Conservation (phyloP, 768 basidiomycete species). For the Agaricus sinodeliciosus region DNA sequence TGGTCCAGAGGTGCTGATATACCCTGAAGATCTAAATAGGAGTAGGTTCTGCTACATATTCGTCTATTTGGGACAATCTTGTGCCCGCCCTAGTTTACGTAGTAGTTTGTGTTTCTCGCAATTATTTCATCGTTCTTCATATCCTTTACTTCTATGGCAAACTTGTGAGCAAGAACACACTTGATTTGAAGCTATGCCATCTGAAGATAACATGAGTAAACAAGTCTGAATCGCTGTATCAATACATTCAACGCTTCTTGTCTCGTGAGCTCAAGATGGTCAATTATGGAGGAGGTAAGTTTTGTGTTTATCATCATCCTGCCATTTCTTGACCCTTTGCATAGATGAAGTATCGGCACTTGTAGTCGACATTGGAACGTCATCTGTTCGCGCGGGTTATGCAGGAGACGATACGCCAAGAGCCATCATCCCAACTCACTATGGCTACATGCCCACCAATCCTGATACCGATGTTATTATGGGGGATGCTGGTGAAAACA, state of each 20-base stretch:
- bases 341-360: conserved; percentile 95
- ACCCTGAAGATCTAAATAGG: conserved; percentile 30
- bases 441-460: conserved; percentile 59
- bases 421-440: conserved; percentile 83
- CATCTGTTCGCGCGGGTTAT: conserved; percentile 89
- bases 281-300: conserved; percentile 80
- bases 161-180: conserved; percentile 4
- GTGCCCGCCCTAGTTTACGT: conserved; percentile 9
- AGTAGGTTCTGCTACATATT: conserved; percentile 6
- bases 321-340: conserved; percentile 1
- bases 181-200: conserved; percentile 18
- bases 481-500: conserved; percentile 37
- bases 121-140: neutral
- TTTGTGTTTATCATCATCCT: conserved; percentile 1
- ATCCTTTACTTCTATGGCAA: neutral
- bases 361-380: conserved; percentile 90
- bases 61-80: conserved; percentile 4
- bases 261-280: conserved; percentile 46
- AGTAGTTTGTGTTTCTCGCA: conserved; percentile 8
- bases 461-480: conserved; percentile 48
- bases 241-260: neutral
- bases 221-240: conserved; percentile 4
- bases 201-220: conserved; percentile 21
- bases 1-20: conserved; percentile 2
- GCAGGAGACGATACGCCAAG: conserved; percentile 96